Evolutionary conservation across 2,329 filamentous ascomycete species (phyloP).

Genomic region (Chaetomium olivaceum): DNA sequence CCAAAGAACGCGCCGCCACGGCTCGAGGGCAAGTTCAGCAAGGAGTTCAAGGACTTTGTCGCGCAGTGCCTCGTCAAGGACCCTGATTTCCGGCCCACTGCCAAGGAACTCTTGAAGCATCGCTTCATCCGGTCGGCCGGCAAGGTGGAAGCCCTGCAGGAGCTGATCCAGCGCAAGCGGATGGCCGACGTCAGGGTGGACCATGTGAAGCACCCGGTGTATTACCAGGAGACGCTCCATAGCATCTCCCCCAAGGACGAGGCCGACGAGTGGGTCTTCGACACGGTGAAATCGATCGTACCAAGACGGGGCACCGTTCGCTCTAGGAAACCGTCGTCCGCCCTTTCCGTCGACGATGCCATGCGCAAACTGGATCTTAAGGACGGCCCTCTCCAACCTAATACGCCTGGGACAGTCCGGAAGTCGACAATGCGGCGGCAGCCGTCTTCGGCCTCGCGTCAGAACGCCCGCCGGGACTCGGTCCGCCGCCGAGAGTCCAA

Average conservation of each 20-base stretch:
- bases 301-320: conserved; percentile 57
- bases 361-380: conserved; percentile 62
- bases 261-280: conserved; percentile 91
- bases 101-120: conserved; percentile 84
- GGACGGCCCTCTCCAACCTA: conserved; percentile 59
- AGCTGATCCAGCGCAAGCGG: conserved; percentile 80
- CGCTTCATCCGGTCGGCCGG: conserved; percentile 85
- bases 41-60: conserved; percentile 92
- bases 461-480: conserved; percentile 31
- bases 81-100: conserved; percentile 77
- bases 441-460: conserved; percentile 40
- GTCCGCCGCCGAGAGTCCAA: conserved; percentile 38
- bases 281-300: conserved; percentile 78
- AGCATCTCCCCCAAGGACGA: conserved; percentile 67
- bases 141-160: conserved; percentile 83
- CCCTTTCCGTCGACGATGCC: conserved; percentile 60
- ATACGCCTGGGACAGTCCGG: conserved; percentile 61
- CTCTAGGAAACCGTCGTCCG: conserved; percentile 57
- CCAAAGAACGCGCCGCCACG: conserved; percentile 84
- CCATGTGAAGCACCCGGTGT: conserved; percentile 70
- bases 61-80: conserved; percentile 90
- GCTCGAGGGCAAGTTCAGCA: conserved; percentile 82
- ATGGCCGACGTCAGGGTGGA: conserved; percentile 76
- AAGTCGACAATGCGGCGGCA: conserved; percentile 55
- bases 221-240: conserved; percentile 90